phyloP scores from a whole-genome alignment of 2,329 filamentous ascomycete genomes.

The Tolypocladium amazonense region DNA sequence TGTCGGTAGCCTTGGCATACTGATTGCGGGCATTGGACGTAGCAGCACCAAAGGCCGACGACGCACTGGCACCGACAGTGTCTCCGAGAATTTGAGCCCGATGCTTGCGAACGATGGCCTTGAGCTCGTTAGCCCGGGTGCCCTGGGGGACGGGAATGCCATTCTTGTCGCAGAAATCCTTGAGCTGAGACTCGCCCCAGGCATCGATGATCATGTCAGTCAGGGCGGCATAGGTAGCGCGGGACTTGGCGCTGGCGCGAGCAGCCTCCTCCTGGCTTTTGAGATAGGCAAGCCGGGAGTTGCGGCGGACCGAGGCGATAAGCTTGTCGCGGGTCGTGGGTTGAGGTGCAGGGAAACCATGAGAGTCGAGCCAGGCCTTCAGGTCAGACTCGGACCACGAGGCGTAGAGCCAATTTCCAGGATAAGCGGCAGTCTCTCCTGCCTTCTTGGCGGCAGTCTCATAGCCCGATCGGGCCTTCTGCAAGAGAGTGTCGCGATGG shows the following conservation, averaged over 20 bases:
- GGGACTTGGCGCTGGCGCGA: conserved; percentile 52
- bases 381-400: conserved; percentile 88
- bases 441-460: conserved; percentile 62
- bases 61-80: conserved; percentile 44
- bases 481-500: conserved; percentile 71
- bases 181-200: conserved; percentile 83
- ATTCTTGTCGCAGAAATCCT: conserved; percentile 89
- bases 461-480: conserved; percentile 71
- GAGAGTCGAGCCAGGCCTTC: conserved; percentile 85
- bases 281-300: conserved; percentile 69
- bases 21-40: conserved; percentile 67
- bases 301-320: conserved; percentile 80
- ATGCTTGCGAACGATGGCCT: conserved; percentile 83
- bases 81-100: conserved; percentile 62
- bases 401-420: conserved; percentile 88
- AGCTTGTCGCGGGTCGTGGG: conserved; percentile 76
- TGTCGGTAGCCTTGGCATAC: conserved; percentile 65
- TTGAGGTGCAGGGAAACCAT: conserved; percentile 79
- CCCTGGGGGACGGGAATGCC: conserved; percentile 80
- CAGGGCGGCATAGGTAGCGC: conserved; percentile 61
- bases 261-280: conserved; percentile 51
- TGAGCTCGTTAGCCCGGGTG: conserved; percentile 78
- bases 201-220: conserved; percentile 78
- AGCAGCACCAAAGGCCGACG: conserved; percentile 57
- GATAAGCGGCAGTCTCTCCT: conserved; percentile 74